Evolutionary conservation across 345 rosid genomes (phyloP).

Genomic region (Mercurialis annua): DNA sequence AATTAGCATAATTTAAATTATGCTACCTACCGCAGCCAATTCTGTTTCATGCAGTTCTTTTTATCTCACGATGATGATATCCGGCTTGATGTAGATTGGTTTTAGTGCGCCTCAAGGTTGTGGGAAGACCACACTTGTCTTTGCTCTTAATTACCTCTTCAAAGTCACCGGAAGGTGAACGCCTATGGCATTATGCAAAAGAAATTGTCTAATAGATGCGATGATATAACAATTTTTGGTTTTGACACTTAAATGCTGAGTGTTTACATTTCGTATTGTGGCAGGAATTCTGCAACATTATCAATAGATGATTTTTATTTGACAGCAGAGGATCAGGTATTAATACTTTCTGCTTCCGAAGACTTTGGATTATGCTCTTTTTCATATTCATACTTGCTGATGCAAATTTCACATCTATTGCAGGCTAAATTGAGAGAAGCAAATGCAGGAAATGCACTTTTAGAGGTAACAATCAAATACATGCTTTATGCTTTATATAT

Average conservation of each 20-base stretch:
- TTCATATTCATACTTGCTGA: slow-evolving; percentile 20
- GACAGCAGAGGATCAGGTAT: slow-evolving; percentile 85
- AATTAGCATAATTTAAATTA: not conserved
- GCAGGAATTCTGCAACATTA: slow-evolving; percentile 79
- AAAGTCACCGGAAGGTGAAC: slow-evolving; percentile 62
- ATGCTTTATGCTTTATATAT: slow-evolving; percentile 10
- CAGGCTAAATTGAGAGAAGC: slow-evolving; percentile 71
- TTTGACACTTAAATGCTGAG: not conserved
- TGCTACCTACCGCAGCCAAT: not conserved
- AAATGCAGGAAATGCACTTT: slow-evolving; percentile 75
- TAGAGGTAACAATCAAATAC: slow-evolving; percentile 51
- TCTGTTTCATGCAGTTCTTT: slow-evolving; percentile 7
- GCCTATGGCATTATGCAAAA: not conserved
- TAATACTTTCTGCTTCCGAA: slow-evolving; percentile 23
- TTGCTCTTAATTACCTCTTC: slow-evolving; percentile 91
- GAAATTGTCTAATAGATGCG: not conserved
- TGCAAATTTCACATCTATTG: slow-evolving; percentile 16
- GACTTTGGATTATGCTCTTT: slow-evolving; percentile 13
- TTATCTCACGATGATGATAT: slow-evolving; percentile 5
- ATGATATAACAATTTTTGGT: not conserved
- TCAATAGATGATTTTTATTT: slow-evolving; percentile 95
- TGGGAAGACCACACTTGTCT: slow-evolving; percentile 97
- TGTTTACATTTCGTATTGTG: slow-evolving; percentile 13
- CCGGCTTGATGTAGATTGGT: slow-evolving; percentile 56
- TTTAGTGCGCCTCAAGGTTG: slow-evolving; percentile 98